phyloP scores from a whole-genome alignment of 140 eudicot species.

The Ambrosia hybrid region DNA sequence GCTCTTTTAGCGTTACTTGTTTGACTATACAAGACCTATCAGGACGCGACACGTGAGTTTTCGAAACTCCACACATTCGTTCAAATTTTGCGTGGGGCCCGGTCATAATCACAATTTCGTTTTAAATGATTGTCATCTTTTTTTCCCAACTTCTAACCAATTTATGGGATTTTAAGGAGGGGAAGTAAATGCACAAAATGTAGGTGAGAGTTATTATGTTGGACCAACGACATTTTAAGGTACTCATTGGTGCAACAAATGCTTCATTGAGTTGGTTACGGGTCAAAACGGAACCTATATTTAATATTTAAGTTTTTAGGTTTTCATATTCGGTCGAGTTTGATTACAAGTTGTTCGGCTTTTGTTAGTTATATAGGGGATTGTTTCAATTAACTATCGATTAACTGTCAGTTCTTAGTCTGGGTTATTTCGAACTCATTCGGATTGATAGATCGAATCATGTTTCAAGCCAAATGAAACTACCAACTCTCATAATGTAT shows the following conservation, averaged over 20 bases:
- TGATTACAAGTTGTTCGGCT: not conserved
- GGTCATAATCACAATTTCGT: slow-evolving; percentile 27
- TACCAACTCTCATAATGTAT: too few relatives aligned
- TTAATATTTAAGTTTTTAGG: not conserved
- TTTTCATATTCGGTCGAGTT: not conserved
- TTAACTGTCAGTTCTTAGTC: too few relatives aligned
- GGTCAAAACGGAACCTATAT: not conserved
- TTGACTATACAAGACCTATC: slow-evolving; percentile 26
- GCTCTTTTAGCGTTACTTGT: slow-evolving; percentile 1
- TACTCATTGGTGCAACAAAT: slow-evolving; percentile 35
- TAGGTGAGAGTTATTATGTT: slow-evolving; percentile 40
- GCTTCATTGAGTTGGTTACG: not conserved
- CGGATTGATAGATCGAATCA: too few relatives aligned
- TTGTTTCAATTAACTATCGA: too few relatives aligned
- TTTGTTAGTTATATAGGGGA: not conserved
- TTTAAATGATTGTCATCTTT: slow-evolving; percentile 23
- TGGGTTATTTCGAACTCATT: too few relatives aligned
- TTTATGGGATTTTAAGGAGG: slow-evolving; percentile 36
- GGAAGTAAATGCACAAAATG: slow-evolving; percentile 36
- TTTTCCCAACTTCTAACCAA: slow-evolving; percentile 35
- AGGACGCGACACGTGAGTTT: slow-evolving; percentile 12
- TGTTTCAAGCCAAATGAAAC: too few relatives aligned
- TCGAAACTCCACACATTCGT: slow-evolving; percentile 29
- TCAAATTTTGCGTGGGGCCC: slow-evolving; percentile 29
- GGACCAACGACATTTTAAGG: slow-evolving; percentile 35